These are phyloP conservation scores for Cantharellus anzutake DNA, from an alignment of 768 basidiomycete genomes.

Conservation along the genomic window DNA sequence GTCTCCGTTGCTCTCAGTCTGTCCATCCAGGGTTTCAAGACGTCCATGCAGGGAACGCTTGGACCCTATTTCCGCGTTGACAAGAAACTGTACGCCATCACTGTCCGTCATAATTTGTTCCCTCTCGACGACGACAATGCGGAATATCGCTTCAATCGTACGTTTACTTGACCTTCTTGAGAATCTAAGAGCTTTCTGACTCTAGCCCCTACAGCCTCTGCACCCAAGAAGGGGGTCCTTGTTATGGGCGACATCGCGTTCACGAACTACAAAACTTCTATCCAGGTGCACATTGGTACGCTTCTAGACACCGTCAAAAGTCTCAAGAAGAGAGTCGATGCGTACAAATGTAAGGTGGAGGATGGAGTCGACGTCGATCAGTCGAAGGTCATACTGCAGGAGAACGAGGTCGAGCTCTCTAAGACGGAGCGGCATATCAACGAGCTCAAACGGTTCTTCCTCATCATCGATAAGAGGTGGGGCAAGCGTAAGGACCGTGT, in stretches of 20 bases:
- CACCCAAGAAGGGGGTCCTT: constrained; percentile 21
- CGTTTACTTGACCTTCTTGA: constrained; percentile 13
- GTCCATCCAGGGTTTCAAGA: constrained; percentile 8
- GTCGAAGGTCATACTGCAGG: constrained; percentile 11
- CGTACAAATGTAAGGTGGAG: constrained; percentile 10
- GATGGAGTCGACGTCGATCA: constrained; percentile 7
- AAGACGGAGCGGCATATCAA: constrained; percentile 13
- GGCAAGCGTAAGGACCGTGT: constrained; percentile 16
- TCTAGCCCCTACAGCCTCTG: constrained; percentile 11
- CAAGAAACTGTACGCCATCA: constrained; percentile 8
- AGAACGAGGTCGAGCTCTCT: constrained; percentile 10
- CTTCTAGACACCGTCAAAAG: constrained; percentile 9
- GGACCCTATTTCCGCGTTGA: constrained; percentile 7
- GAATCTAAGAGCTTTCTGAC: constrained; percentile 16
- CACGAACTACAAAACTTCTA: constrained; percentile 15
- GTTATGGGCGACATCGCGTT: constrained; percentile 20
- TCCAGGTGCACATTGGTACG: constrained; percentile 16
- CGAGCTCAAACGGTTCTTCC: constrained; percentile 19
- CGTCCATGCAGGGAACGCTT: constrained; percentile 4
- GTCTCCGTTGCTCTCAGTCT: constrained; percentile 7
- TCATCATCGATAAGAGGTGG: constrained; percentile 19
- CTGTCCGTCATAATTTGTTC: constrained; percentile 10
- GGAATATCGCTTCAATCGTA: constrained; percentile 17
- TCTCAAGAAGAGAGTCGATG: constrained; percentile 13
- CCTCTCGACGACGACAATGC: constrained; percentile 11